phyloP scores from a whole-genome alignment of 305 asterid genomes.

The Fraxinus greggii region DNA sequence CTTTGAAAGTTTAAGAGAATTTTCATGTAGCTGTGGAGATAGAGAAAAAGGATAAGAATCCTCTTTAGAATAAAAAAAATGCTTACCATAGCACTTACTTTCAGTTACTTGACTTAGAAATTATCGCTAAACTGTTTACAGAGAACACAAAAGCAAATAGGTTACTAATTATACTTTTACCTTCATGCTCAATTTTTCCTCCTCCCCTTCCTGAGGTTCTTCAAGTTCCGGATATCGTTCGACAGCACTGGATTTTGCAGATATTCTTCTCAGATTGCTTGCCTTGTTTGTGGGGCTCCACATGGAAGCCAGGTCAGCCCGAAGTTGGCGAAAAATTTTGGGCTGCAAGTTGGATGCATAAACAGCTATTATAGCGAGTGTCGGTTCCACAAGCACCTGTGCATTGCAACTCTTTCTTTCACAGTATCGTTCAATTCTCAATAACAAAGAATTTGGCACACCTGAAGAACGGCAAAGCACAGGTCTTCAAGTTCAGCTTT shows the following conservation, averaged over 20 bases:
- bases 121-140: constrained; percentile 2
- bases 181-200: constrained; percentile 70
- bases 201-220: constrained; percentile 46
- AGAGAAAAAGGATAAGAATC: constrained; percentile 12
- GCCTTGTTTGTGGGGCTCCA: constrained; percentile 65
- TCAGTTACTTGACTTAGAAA: constrained; percentile 6
- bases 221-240: constrained; percentile 46
- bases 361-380: constrained; percentile 22
- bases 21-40: constrained; percentile 17
- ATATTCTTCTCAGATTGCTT: constrained; percentile 54
- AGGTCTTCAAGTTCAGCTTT: constrained; percentile 99
- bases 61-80: not conserved
- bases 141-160: constrained; percentile 8
- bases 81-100: not conserved
- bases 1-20: constrained; percentile 4
- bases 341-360: constrained; percentile 58
- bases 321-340: constrained; percentile 65
- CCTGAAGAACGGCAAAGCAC: constrained; percentile 98
- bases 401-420: constrained; percentile 20
- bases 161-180: constrained; percentile 34
- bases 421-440: constrained; percentile 2
- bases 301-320: constrained; percentile 89
- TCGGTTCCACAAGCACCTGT: constrained; percentile 3
- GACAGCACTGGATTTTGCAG: constrained; percentile 42
- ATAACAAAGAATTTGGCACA: constrained; percentile 28